These are phyloP conservation scores for Clonostachys sp. DNA, from an alignment of 2,329 filamentous ascomycete genomes.

Conservation along the genomic window DNA sequence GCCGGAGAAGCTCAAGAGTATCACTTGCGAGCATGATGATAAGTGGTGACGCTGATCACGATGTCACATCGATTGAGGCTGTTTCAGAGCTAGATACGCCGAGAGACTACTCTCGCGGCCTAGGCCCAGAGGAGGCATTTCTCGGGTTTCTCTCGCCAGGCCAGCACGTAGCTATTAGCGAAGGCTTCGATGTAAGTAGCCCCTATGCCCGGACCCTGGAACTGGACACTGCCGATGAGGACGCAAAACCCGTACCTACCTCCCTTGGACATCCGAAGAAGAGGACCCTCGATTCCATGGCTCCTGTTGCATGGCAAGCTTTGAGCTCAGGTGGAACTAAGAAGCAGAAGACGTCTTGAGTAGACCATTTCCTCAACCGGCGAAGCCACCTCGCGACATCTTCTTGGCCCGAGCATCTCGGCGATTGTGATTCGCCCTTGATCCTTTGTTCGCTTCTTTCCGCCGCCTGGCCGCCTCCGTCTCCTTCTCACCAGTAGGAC, in stretches of 20 bases:
- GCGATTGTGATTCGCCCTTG: slow-evolving; percentile 81
- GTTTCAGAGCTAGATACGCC: slow-evolving; percentile 37
- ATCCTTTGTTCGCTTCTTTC: slow-evolving; percentile 81
- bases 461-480: slow-evolving; percentile 66
- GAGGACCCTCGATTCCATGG: too few relatives aligned
- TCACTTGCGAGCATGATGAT: slow-evolving; percentile 35
- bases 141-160: slow-evolving; percentile 43
- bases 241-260: slow-evolving; percentile 4
- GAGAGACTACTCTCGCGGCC: slow-evolving; percentile 14
- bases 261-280: too few relatives aligned
- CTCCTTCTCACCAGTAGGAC: slow-evolving; percentile 62
- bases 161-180: slow-evolving; percentile 72
- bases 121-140: too few relatives aligned
- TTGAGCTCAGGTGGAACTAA: too few relatives aligned
- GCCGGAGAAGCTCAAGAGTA: slow-evolving; percentile 32
- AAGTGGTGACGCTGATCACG: slow-evolving; percentile 26
- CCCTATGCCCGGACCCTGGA: slow-evolving; percentile 92
- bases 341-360: too few relatives aligned
- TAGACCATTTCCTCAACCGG: slow-evolving; percentile 13
- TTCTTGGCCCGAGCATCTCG: slow-evolving; percentile 65
- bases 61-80: slow-evolving; percentile 28
- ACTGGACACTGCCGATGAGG: slow-evolving; percentile 72
- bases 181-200: slow-evolving; percentile 49
- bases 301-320: too few relatives aligned
- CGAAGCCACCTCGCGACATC: slow-evolving; percentile 49